These are phyloP conservation scores for Carex arenaria DNA, from an alignment of 202 grass and related monocot species.

Conservation along the genomic window DNA sequence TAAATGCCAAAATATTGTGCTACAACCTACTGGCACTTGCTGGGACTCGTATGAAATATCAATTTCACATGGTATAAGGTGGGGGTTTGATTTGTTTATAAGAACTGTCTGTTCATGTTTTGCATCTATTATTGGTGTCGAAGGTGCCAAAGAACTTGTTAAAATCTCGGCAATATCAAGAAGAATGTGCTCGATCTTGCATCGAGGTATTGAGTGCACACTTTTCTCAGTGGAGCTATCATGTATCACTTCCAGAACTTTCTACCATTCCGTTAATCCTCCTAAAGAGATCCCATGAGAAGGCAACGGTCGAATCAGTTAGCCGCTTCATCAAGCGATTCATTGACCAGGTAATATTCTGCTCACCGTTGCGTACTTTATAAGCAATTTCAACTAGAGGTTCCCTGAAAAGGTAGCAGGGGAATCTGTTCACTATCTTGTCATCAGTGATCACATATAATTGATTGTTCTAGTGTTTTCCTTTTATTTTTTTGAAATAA, in stretches of 20 bases:
- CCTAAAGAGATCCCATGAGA: slow-evolving; percentile 67
- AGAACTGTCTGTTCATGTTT: neutral
- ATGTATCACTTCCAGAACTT: slow-evolving; percentile 90
- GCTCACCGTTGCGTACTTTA: neutral
- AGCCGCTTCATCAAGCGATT: slow-evolving; percentile 58
- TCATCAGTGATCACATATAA: neutral
- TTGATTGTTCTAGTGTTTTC: neutral
- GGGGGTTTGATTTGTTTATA: neutral
- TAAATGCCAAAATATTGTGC: neutral
- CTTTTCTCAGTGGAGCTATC: slow-evolving; percentile 89
- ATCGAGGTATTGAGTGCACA: slow-evolving; percentile 64
- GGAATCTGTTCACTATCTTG: neutral
- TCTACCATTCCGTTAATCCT: slow-evolving; percentile 71
- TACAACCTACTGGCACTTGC: neutral
- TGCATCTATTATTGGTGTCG: slow-evolving; percentile 7
- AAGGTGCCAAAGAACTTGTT: slow-evolving; percentile 67
- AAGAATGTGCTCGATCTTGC: slow-evolving; percentile 56
- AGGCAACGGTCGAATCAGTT: slow-evolving; percentile 43
- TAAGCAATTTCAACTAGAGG: neutral
- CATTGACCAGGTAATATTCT: slow-evolving; percentile 72
- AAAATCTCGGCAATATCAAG: slow-evolving; percentile 62
- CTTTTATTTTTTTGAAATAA: neutral
- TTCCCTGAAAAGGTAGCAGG: neutral
- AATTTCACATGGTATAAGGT: neutral
- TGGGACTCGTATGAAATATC: neutral